Percentiles rank a stretch among this genome's conserved stretches.
Conservation (phyloP, 768 basidiomycete species). For the Leucocoprinus leucothites region DNA sequence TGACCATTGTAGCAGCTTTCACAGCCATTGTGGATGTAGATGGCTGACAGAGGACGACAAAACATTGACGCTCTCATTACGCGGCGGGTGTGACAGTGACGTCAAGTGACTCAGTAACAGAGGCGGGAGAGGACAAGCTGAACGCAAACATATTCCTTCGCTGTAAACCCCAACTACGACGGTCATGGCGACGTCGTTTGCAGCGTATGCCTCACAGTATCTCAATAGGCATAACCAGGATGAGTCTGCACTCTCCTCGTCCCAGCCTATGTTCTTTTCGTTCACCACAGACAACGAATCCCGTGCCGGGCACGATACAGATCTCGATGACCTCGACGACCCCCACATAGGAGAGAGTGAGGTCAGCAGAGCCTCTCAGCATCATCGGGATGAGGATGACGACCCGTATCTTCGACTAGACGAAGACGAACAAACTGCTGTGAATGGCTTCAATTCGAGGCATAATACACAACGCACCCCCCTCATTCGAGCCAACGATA, state of each 20-base stretch:
- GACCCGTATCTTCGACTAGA: slow-evolving; percentile 80
- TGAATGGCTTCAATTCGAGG: slow-evolving; percentile 24
- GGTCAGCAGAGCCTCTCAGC: slow-evolving; percentile 29
- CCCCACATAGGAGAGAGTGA: slow-evolving; percentile 57
- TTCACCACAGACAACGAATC: slow-evolving; percentile 76
- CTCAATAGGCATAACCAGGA: slow-evolving; percentile 53
- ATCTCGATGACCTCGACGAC: slow-evolving; percentile 73
- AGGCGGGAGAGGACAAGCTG: slow-evolving; percentile 1
- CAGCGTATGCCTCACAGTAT: slow-evolving; percentile 81
- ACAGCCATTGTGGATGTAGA: neutral
- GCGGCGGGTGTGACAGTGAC: slow-evolving; percentile 7
- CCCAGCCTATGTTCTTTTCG: slow-evolving; percentile 86
- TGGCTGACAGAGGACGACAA: slow-evolving; percentile 2
- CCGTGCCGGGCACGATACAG: slow-evolving; percentile 42
- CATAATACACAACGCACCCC: slow-evolving; percentile 34
- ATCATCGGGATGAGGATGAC: slow-evolving; percentile 49
- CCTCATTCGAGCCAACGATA: slow-evolving; percentile 32
- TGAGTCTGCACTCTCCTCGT: slow-evolving; percentile 52
- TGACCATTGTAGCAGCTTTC: no score
- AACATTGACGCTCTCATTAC: neutral
- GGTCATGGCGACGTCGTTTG: slow-evolving; percentile 65
- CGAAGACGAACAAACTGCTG: slow-evolving; percentile 48
- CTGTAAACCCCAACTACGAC: slow-evolving; percentile 18
- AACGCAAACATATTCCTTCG: slow-evolving; percentile 9
- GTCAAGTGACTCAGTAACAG: neutral